Percentiles rank a stretch among this genome's conserved stretches.
Conservation (phyloP, 2,329 filamentous ascomycete species). For the Aspergillus oerlinghausenensis region DNA sequence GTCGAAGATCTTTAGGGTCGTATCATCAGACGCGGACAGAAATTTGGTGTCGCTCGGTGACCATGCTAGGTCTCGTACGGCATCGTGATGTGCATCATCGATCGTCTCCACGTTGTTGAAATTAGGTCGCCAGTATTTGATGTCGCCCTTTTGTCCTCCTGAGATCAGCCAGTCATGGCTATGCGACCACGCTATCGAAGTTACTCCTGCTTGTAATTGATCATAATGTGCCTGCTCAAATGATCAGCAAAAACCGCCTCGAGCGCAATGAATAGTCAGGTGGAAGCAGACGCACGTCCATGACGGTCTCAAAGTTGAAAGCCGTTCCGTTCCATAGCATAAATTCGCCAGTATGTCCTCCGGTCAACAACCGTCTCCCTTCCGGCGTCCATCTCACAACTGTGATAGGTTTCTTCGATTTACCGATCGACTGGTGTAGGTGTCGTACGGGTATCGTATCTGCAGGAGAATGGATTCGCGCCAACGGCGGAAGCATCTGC, state of each 20-base stretch:
- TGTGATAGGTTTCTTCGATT: constrained; percentile 95
- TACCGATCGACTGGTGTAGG: constrained; percentile 96
- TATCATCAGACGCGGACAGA: constrained; percentile 92
- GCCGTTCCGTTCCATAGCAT: constrained; percentile 98
- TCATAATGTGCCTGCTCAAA: constrained; percentile 65
- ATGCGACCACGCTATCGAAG: constrained; percentile 67
- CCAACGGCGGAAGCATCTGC: constrained; percentile 82
- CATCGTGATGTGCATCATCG: constrained; percentile 75
- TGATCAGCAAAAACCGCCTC: constrained; percentile 9
- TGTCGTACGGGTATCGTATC: constrained; percentile 93
- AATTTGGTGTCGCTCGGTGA: constrained; percentile 94
- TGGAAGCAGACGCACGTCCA: constrained; percentile 58
- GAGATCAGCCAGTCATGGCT: constrained; percentile 97
- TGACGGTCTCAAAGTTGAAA: constrained; percentile 99
- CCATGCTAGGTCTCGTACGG: constrained; percentile 87
- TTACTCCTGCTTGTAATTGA: constrained; percentile 42
- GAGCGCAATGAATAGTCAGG: background rate
- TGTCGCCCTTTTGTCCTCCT: constrained; percentile 86
- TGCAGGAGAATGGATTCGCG: constrained; percentile 67
- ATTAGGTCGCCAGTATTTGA: constrained; percentile 99
- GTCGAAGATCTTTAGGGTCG: constrained; percentile 90
- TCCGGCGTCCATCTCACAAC: constrained; percentile 98
- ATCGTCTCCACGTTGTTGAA: constrained; percentile 98
- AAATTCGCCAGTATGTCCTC: constrained; percentile 94
- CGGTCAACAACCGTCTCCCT: constrained; percentile 83